Conservation (phyloP, 2,329 filamentous ascomycete genomes). For the Onygenales sp. region DNA sequence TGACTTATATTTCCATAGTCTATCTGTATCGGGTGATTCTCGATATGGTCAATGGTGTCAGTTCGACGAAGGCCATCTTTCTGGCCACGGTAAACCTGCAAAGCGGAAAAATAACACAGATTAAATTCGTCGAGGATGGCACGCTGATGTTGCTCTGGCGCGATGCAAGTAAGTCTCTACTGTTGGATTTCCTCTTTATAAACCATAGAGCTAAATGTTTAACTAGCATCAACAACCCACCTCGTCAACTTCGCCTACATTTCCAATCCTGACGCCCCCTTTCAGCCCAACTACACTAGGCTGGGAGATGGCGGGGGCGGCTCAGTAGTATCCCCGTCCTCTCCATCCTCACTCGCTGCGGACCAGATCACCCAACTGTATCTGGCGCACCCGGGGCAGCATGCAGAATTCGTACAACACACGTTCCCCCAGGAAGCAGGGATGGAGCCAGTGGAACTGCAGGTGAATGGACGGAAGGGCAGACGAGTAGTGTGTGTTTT, state of each 20-base stretch:
- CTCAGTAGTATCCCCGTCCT: conserved; percentile 2
- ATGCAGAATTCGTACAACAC: conserved; percentile 31
- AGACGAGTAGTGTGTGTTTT: conserved; percentile 46
- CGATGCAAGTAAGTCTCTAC: conserved; percentile 18
- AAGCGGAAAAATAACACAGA: conserved; percentile 40
- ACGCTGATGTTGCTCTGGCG: conserved; percentile 51
- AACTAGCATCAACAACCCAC: conserved; percentile 14
- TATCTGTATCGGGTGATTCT: conserved; percentile 48
- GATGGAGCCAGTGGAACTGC: conserved; percentile 37
- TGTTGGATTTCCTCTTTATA: background rate
- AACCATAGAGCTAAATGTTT: background rate
- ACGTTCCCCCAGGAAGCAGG: conserved; percentile 39
- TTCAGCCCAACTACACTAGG: conserved; percentile 14
- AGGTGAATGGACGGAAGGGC: conserved; percentile 47
- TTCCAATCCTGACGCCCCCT: conserved; percentile 8
- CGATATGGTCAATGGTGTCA: conserved; percentile 51
- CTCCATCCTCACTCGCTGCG: background rate
- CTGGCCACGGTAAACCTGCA: conserved; percentile 24
- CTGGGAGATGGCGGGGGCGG: conserved; percentile 7
- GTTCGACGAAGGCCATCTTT: conserved; percentile 28
- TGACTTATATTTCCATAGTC: conserved; percentile 33
- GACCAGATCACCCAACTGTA: conserved; percentile 6
- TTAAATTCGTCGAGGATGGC: conserved; percentile 58
- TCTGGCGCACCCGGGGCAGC: conserved; percentile 10
- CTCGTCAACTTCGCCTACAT: conserved; percentile 27